Evolutionary conservation across 2,329 filamentous ascomycete genomes (phyloP), one percentile per base, ranked within the genome.

Genomic region (Ophiocordyceps camponoti-rufipedis): DNA sequence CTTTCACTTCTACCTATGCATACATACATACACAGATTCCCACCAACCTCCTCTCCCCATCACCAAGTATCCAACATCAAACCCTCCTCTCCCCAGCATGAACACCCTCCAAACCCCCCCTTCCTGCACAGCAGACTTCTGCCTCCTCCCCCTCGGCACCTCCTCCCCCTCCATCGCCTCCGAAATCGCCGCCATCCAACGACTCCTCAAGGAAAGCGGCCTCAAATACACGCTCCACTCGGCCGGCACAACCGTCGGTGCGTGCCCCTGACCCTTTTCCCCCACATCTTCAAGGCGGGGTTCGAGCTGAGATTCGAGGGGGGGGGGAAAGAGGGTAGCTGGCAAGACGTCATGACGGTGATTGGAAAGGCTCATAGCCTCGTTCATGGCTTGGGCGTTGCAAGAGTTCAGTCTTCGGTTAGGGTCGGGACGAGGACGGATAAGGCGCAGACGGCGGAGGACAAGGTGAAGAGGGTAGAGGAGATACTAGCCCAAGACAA

Each of bases 301-400:
- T n/a, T n/a, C n/a, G 23, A 23, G 23, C 23, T 18, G 3, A 28
- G 29, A 31, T 31, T 31, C 7, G 29, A 31, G n/a, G n/a, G n/a
- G n/a, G n/a, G n/a, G n/a, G n/a, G n/a, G n/a, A n/a, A 53, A 94
- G 89, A 96, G 67, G 91, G 89, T 2, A 74, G 78, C 39, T 96
- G 91, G 89, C 84, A 93, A 52, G 76, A 83, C 31, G 87, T 94
- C 48, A 87, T 94, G 72, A 70, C 68, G 46, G 72, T 88, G 28
- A 83, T 94, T 52, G 87, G 87, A n/a, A 84, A 89, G 65, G 85
- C 84, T 4, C 87, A 94, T 64, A 72, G 74, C 0, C 67, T 85
- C 42, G 75, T 94, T 19, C 87, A 94, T 58, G 65, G 77, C 48
- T 74, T 77, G 48, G 86, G 86, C n/a, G 75, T 86, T 32, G 70